Evolutionary conservation across 441 rosid species (phyloP).

Genomic region (Mallotus japonicus): DNA sequence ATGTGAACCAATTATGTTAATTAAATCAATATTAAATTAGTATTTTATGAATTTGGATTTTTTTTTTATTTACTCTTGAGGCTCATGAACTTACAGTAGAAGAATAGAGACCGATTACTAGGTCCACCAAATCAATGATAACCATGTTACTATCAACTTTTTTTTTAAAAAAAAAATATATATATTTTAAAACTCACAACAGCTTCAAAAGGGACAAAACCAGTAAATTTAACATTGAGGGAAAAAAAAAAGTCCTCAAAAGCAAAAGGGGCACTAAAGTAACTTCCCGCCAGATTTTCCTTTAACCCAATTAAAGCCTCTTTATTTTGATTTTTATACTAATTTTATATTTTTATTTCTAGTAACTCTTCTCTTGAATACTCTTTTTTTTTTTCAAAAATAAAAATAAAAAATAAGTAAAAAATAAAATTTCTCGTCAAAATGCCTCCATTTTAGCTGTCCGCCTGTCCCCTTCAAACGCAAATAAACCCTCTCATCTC

Average conservation of each 20-base stretch:
- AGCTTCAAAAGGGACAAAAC: background rate
- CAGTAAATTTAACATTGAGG: background rate
- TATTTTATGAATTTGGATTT: no score
- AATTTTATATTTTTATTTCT: constrained; percentile 7
- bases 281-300: constrained; percentile 28
- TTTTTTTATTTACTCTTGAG: background rate
- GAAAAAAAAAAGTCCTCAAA: constrained; percentile 9
- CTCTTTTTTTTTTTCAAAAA: constrained; percentile 11
- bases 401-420: no score
- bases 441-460: constrained; percentile 67
- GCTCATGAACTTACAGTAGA: background rate
- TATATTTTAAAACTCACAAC: background rate
- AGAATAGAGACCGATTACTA: constrained; percentile 3
- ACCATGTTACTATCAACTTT: background rate
- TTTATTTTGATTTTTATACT: constrained; percentile 21
- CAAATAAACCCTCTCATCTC: constrained; percentile 51
- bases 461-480: constrained; percentile 73
- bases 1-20: no score
- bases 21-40: no score
- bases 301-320: constrained; percentile 30
- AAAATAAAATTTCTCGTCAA: constrained; percentile 36
- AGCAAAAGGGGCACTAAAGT: constrained; percentile 39
- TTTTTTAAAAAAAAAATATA: background rate
- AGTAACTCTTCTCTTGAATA: background rate
- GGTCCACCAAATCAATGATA: constrained; percentile 10